Evolutionary conservation across 2,329 filamentous ascomycete genomes (phyloP), one percentile per base, ranked within the genome.

Genomic region (Botrytis cinerea): DNA sequence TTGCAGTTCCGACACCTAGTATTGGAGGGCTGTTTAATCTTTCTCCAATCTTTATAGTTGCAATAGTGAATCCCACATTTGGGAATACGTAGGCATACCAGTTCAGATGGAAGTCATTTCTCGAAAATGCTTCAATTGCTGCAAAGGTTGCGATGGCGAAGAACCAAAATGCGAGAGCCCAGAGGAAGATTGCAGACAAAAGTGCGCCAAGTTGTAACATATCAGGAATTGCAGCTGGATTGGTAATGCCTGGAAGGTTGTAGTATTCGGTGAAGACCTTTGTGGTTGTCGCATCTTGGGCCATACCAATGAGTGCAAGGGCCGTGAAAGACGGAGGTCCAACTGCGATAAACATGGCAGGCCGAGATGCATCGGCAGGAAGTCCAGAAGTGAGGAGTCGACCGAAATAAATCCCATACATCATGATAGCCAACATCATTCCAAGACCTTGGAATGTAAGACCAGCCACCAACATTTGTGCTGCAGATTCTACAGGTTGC

Each of bases 311-410:
- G 59, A 93, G 84, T 0, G 91, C 91, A 22, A 93, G 83, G 1
- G 88, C 89, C 0, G 91, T 93, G 83, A 93, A 93, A 1, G 90
- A 87, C 0, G 91, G 91, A 1, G 92, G 91, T 0, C 92, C 92
- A n/a, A 93, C 91, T 74, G 90, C 91, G 84, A 94, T 93, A 83
- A 92, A 93, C 80, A 94, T 87, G 0, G 88, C 91, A 0, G 91
- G 89, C 69, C 91, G 84, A 75, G 91, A 89, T 78, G 92, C 89
- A 12, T 87, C 84, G 76, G 84, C 82, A 0, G 91, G 91, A 25
- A 93, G 85, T 1, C 91, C 88, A 77, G 74, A 63, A 1, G 75
- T 77, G 70, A 93, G 91, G n/a, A 93, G 84, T 8, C 92, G 87
- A 60, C 89, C 90, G 73, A 93, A 87, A 85, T 92, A 93, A 80